phyloP scores from a whole-genome alignment of 495 filamentous ascomycete genomes.

The Talaromyces borbonicus region DNA sequence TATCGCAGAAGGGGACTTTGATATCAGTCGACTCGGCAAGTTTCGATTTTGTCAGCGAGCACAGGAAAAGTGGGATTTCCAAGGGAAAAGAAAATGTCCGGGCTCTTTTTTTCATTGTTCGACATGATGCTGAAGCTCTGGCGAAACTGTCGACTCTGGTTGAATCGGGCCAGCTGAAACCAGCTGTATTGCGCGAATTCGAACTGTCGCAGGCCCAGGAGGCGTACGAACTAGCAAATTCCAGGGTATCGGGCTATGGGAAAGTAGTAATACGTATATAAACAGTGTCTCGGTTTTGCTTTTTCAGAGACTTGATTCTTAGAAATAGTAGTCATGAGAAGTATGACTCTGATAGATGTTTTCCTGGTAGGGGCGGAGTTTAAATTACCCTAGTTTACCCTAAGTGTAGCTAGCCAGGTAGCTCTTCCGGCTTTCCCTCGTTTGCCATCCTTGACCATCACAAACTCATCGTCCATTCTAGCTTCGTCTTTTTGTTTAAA shows the following conservation, averaged over 20 bases:
- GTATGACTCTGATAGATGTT: too few species aligned
- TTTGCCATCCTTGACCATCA: too few species aligned
- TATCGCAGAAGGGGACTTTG: slow-evolving; percentile 16
- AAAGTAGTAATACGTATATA: too few species aligned
- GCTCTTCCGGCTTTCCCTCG: too few species aligned
- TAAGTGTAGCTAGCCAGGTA: too few species aligned
- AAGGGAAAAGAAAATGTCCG: slow-evolving; percentile 15
- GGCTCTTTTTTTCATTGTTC: slow-evolving; percentile 25
- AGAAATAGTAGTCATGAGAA: too few species aligned
- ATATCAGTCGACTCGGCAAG: slow-evolving; percentile 26
- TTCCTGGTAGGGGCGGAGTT: too few species aligned
- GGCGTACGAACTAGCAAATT: slow-evolving; percentile 25
- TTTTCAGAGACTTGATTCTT: too few species aligned
- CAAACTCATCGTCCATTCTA: too few species aligned
- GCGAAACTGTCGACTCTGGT: slow-evolving; percentile 13
- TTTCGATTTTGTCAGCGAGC: slow-evolving; percentile 26
- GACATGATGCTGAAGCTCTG: slow-evolving; percentile 13
- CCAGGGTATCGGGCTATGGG: slow-evolving; percentile 15
- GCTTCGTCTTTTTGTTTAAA: too few species aligned
- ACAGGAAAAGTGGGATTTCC: slow-evolving; percentile 17
- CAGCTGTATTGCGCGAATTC: slow-evolving; percentile 20
- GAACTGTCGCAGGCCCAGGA: slow-evolving; percentile 15
- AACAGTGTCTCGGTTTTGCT: too few species aligned
- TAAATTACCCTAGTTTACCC: too few species aligned
- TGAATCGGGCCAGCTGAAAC: slow-evolving; percentile 12